Evolutionary conservation across 73 alveolate genomes (phyloP), one percentile per base, ranked within the genome.

Genomic region (Symbiodinium pilosum): DNA sequence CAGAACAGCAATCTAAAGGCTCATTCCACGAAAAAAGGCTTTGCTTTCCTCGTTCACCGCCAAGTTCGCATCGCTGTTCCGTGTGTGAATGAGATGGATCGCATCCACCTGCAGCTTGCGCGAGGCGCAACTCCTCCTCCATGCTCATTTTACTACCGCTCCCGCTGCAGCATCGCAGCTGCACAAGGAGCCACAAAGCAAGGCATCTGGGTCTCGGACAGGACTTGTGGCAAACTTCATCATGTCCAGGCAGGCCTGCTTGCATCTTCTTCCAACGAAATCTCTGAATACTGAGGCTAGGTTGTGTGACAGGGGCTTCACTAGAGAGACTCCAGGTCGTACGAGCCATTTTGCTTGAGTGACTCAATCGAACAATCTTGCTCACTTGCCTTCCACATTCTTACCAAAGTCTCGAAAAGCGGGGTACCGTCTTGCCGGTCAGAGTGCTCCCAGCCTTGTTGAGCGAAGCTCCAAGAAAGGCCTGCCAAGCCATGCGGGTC

Each of bases 211-310:
- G 81, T 34, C 30, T 28, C 81, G 12, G 81, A 38, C 81, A 64
- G 81, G 81, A n/a, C 81, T 64, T 20, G 81, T 64, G 38, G 81
- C 81, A n/a, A 64, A 64, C 81, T 64, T 26, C 81, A 64, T 64
- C 81, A 64, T 64, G 81, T 64, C 30, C 81, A 64, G 81, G 34
- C 81, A 64, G 39, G 24, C 81, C 81, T 64, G 81, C n/a, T n/a
- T n/a, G n/a, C n/a, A n/a, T n/a, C n/a, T n/a, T n/a, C n/a, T n/a
- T n/a, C n/a, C n/a, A n/a, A n/a, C n/a, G n/a, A n/a, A n/a, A n/a
- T n/a, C n/a, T n/a, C n/a, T n/a, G n/a, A n/a, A n/a, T n/a, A 47
- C 64, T 21, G 71, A 30, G 71, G 26, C 71, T 21, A 54, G 26
- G 71, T 54, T 54, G 71, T 54, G 34, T 24, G 26, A 24, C 18